A percentile compares a stretch with the other conserved stretches of the same genome.
These are phyloP conservation scores for Penicillium digitatum DNA, from an alignment of 2,329 filamentous ascomycete genomes.

Conservation along the genomic window DNA sequence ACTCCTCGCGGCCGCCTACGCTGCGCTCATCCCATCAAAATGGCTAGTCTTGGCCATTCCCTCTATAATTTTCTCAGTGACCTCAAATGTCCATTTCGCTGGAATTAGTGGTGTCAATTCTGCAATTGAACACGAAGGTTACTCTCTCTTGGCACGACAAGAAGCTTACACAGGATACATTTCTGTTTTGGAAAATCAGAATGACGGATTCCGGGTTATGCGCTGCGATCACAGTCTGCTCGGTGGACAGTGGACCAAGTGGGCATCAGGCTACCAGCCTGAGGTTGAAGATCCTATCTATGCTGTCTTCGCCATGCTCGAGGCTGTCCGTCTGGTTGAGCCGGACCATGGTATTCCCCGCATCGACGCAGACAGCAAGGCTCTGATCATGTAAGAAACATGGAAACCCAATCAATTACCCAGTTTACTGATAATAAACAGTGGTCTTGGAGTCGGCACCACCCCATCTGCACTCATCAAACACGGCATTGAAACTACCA, in stretches of 20 bases:
- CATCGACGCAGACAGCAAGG: slow-evolving; percentile 65
- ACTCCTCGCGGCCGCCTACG: slow-evolving; percentile 61
- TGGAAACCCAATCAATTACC: not conserved
- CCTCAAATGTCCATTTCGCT: slow-evolving; percentile 70
- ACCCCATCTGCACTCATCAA: slow-evolving; percentile 79
- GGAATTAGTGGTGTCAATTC: slow-evolving; percentile 62
- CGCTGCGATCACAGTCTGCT: slow-evolving; percentile 92
- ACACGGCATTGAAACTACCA: slow-evolving; percentile 86
- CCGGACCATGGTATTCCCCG: slow-evolving; percentile 38
- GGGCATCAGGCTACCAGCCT: slow-evolving; percentile 49
- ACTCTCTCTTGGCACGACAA: slow-evolving; percentile 70
- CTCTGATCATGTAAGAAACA: slow-evolving; percentile 72
- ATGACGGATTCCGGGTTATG: slow-evolving; percentile 72
- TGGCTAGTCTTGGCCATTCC: slow-evolving; percentile 65
- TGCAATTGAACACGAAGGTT: slow-evolving; percentile 62
- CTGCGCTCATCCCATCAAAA: slow-evolving; percentile 64
- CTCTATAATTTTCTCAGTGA: slow-evolving; percentile 59
- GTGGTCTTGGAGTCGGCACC: slow-evolving; percentile 87
- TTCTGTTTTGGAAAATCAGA: slow-evolving; percentile 74
- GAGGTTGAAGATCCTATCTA: slow-evolving; percentile 81
- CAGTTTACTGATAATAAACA: slow-evolving; percentile 33
- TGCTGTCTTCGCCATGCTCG: slow-evolving; percentile 91
- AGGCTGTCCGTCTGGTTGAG: slow-evolving; percentile 79
- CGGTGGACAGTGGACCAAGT: slow-evolving; percentile 79
- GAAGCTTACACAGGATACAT: slow-evolving; percentile 91